phyloP scores from a whole-genome alignment of 1,284 basidiomycete genomes.

The Ganoderma boninense region DNA sequence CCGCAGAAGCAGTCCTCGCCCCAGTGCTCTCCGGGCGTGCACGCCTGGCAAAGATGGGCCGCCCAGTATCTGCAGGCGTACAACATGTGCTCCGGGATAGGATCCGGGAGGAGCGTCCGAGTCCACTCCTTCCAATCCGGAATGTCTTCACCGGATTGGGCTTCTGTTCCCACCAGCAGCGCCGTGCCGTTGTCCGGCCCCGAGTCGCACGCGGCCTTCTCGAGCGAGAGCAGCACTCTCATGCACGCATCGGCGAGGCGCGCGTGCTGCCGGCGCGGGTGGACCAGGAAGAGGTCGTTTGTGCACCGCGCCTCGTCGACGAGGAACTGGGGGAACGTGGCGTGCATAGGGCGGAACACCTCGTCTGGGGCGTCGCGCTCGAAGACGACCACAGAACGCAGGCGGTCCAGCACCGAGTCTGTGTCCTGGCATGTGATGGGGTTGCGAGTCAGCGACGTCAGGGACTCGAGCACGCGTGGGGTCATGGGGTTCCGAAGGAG shows the following conservation, averaged over 20 bases:
- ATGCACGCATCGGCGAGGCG: neutral
- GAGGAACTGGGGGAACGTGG: constrained; percentile 24
- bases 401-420: constrained; percentile 10
- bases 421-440: neutral
- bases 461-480: neutral
- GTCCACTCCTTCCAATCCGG: neutral
- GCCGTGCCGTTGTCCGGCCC: neutral
- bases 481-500: constrained; percentile 5
- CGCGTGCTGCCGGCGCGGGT: neutral
- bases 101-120: neutral
- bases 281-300: neutral
- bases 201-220: neutral
- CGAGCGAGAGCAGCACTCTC: neutral
- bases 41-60: constrained; percentile 13
- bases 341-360: constrained; percentile 11
- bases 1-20: neutral
- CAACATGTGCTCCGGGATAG: constrained; percentile 17
- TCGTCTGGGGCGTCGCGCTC: neutral
- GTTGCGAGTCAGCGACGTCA: neutral
- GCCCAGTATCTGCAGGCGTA: constrained; percentile 27
- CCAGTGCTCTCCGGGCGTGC: constrained; percentile 4
- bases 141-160: no score
- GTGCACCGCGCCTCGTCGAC: constrained; percentile 10
- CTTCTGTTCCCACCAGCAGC: neutral
- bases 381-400: constrained; percentile 15